Evolutionary conservation across 768 basidiomycete species (phyloP).

Genomic region (Xerocomus potaroensis): DNA sequence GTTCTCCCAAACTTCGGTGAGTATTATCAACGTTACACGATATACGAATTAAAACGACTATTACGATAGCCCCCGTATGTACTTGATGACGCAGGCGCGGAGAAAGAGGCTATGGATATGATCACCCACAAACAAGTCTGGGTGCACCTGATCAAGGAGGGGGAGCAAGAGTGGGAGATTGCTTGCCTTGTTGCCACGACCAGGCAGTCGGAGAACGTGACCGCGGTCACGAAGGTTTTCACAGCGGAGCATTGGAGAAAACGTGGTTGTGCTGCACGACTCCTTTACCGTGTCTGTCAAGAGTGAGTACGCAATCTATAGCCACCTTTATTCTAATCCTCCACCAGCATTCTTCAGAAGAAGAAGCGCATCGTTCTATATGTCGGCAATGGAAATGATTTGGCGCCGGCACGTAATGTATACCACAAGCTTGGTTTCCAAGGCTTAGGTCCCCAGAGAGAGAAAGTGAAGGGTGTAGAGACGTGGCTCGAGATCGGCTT

Average conservation of each 20-base stretch:
- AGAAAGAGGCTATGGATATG: slow-evolving; percentile 47
- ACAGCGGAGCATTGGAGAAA: slow-evolving; percentile 52
- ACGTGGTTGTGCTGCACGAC: slow-evolving; percentile 54
- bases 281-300: slow-evolving; percentile 55
- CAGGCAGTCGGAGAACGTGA: slow-evolving; percentile 50
- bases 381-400: slow-evolving; percentile 53
- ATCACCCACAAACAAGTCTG: slow-evolving; percentile 49
- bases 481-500: slow-evolving; percentile 67
- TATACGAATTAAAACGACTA: neutral
- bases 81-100: slow-evolving; percentile 39
- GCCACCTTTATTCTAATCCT: slow-evolving; percentile 6
- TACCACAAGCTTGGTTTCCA: slow-evolving; percentile 66
- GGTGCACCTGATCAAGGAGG: slow-evolving; percentile 49
- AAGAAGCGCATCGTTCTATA: slow-evolving; percentile 59
- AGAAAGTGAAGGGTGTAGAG: slow-evolving; percentile 41
- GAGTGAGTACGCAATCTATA: too few relatives aligned
- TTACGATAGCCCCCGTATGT: slow-evolving; percentile 49
- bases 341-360: slow-evolving; percentile 29
- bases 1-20: slow-evolving; percentile 59
- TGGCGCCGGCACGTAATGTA: slow-evolving; percentile 47
- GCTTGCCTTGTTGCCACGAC: slow-evolving; percentile 70
- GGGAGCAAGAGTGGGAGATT: slow-evolving; percentile 32
- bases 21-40: slow-evolving; percentile 14
- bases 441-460: slow-evolving; percentile 38
- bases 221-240: slow-evolving; percentile 70